Percentiles rank a stretch among this genome's conserved stretches.
Evolutionary conservation across 495 filamentous ascomycete genomes (phyloP).

Genomic region (Aspergillus hancockii): DNA sequence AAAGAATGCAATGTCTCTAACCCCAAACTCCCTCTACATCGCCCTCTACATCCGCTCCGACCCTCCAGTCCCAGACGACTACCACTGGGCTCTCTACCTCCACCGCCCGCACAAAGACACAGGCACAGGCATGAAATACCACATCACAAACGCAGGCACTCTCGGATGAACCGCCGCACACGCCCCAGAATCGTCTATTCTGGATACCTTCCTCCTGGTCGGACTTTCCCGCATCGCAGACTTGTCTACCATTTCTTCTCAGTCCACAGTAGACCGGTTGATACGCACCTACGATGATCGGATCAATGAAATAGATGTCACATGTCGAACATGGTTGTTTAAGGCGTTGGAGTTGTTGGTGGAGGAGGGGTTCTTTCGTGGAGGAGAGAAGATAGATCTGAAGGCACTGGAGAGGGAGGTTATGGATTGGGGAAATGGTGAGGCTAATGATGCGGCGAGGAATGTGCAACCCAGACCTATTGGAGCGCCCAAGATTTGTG

Average conservation of each 20-base stretch:
- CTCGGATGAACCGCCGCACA: slow-evolving; percentile 19
- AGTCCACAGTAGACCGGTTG: slow-evolving; percentile 1
- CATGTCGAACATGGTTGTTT: slow-evolving; percentile 15
- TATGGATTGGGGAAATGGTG: slow-evolving; percentile 11
- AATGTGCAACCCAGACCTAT: slow-evolving; percentile 17
- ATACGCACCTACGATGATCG: slow-evolving; percentile 7
- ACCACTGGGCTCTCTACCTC: slow-evolving; percentile 26
- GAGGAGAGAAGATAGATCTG: neutral
- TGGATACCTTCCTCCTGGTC: slow-evolving; percentile 21
- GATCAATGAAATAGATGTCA: slow-evolving; percentile 6
- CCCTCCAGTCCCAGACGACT: slow-evolving; percentile 22
- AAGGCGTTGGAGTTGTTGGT: neutral
- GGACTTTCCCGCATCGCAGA: slow-evolving; percentile 21
- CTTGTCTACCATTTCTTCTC: neutral
- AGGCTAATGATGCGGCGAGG: slow-evolving; percentile 4
- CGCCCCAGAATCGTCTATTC: slow-evolving; percentile 7
- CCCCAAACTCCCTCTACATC: slow-evolving; percentile 18
- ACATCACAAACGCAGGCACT: slow-evolving; percentile 17
- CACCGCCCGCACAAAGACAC: slow-evolving; percentile 5
- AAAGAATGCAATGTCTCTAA: slow-evolving; percentile 1
- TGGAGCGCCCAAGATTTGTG: neutral
- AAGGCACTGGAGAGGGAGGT: slow-evolving; percentile 7
- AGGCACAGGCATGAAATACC: slow-evolving; percentile 23
- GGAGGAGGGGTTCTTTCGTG: neutral
- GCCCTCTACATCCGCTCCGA: slow-evolving; percentile 17